Base-by-base conservation (phyloP, 768 basidiomycete genomes). In the Naganishia onofrii region DNA sequence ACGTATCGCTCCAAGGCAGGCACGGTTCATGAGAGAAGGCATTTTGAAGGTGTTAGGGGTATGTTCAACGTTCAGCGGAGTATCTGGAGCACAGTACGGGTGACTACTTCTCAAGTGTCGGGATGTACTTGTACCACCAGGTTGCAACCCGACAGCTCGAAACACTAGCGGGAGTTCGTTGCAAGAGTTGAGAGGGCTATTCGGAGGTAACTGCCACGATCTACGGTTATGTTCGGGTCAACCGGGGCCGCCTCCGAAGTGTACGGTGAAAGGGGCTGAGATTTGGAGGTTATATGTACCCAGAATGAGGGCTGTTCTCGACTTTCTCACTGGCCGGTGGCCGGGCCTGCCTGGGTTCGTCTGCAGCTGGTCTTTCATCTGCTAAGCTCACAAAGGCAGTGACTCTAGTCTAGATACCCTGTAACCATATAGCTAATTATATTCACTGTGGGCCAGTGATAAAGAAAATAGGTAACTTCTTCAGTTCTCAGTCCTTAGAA, bases 211-310 rank as follows among this genome's bases (percentile, higher is more conserved):
- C 48, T 51, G n/a, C 48, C 48, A n/a, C 48, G 15, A 46, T 54
- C 17, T 60, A 34, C 58, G 60, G 60, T 36, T 63, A 63, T 63
- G 31, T 63, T 63, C 60, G 60, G 60, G 38, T 44, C 32, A 26
- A 29, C 38, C 60, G 60, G 60, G 60, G 38, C 60, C 60, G 60
- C 60, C 48, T 34, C 38, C 10, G 60, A 9, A 23, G 48, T 51
- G 23, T 51, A 36, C 34, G 34, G 34, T 36, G 6, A 36, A 12
- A 26, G 48, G n/a, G 48, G 15, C 6, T 23, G 19, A n/a, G 4
- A 4, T 51, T 26, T 51, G 19, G 48, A 51, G 48, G 3, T n/a
- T n/a, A 7, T n/a, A 23, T 51, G n/a, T n/a, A n/a, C n/a, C n/a
- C n/a, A n/a, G n/a, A n/a, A n/a, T n/a, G n/a, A n/a, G n/a, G n/a